Percentiles rank a stretch among this genome's conserved stretches.
Evolutionary conservation across 1,139 yeast species (phyloP).

Genomic region (Torulaspora globosa): DNA sequence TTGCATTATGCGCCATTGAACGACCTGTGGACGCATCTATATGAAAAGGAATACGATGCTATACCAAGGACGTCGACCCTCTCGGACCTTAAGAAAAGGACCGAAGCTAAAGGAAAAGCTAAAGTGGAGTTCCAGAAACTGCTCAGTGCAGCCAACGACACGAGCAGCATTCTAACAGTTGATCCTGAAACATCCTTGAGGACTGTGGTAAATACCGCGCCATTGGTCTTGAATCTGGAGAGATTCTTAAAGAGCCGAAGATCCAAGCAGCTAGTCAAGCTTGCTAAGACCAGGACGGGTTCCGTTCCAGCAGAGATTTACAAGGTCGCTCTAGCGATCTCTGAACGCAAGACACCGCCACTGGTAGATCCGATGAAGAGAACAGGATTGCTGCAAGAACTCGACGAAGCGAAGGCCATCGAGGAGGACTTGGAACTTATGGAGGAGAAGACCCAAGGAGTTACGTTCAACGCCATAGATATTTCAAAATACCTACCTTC

Average conservation of each 20-base stretch:
- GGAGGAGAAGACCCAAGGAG: slow-evolving; percentile 37
- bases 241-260: slow-evolving; percentile 68
- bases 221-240: slow-evolving; percentile 60
- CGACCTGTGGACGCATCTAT: slow-evolving; percentile 56
- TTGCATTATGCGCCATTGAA: slow-evolving; percentile 43
- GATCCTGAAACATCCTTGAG: slow-evolving; percentile 37
- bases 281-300: slow-evolving; percentile 71
- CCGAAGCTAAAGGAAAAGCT: slow-evolving; percentile 62
- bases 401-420: slow-evolving; percentile 43
- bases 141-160: slow-evolving; percentile 34
- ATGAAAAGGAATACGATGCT: slow-evolving; percentile 47
- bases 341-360: slow-evolving; percentile 56
- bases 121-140: slow-evolving; percentile 37
- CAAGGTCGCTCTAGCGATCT: slow-evolving; percentile 49
- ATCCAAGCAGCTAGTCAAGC: slow-evolving; percentile 55
- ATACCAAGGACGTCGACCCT: slow-evolving; percentile 51
- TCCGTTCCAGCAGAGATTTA: slow-evolving; percentile 62
- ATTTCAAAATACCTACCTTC: slow-evolving; percentile 46
- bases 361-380: slow-evolving; percentile 37
- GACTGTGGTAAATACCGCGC: slow-evolving; percentile 47
- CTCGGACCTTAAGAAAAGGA: slow-evolving; percentile 60
- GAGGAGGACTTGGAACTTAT: slow-evolving; percentile 28
- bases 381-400: slow-evolving; percentile 40
- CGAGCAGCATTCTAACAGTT: slow-evolving; percentile 39
- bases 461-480: slow-evolving; percentile 50